Percentiles rank a stretch among this genome's conserved stretches.
Conservation (phyloP, 2,329 filamentous ascomycete species). For the Penicillium sp. region DNA sequence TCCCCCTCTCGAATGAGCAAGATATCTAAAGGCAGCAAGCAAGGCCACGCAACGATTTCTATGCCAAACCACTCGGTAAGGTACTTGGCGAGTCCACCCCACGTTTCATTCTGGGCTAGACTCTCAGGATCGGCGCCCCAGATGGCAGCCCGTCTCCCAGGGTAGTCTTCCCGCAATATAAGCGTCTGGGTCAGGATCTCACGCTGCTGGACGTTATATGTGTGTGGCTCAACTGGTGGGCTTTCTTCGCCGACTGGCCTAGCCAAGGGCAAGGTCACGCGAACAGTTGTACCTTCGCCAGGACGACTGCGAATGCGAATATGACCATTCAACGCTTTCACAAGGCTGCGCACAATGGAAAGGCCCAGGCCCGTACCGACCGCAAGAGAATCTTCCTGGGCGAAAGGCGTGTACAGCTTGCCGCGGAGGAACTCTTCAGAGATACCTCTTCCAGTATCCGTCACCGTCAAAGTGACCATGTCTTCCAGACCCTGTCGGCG, state of each 20-base stretch:
- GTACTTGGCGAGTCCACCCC: conserved; percentile 34
- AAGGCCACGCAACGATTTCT: conserved; percentile 35
- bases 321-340: conserved; percentile 60
- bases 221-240: conserved; percentile 19
- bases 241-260: conserved; percentile 32
- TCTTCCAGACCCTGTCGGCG: conserved; percentile 37
- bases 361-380: conserved; percentile 58
- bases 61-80: conserved; percentile 42
- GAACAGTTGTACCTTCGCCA: conserved; percentile 58
- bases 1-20: conserved; percentile 38
- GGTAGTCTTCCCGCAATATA: conserved; percentile 30
- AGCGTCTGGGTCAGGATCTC: conserved; percentile 28
- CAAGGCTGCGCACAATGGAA: conserved; percentile 64
- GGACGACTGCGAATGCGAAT: conserved; percentile 60
- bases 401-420: conserved; percentile 59
- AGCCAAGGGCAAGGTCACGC: conserved; percentile 50
- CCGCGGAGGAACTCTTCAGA: conserved; percentile 62
- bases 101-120: conserved; percentile 23
- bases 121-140: conserved; percentile 28
- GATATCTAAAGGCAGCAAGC: conserved; percentile 34
- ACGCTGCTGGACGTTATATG: conserved; percentile 24
- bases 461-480: conserved; percentile 50
- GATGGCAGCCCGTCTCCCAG: conserved; percentile 32
- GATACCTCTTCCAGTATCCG: conserved; percentile 69
- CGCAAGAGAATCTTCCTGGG: conserved; percentile 63